Base-by-base conservation (phyloP, 2,329 filamentous ascomycete species). In the Claviceps pusilla region DNA sequence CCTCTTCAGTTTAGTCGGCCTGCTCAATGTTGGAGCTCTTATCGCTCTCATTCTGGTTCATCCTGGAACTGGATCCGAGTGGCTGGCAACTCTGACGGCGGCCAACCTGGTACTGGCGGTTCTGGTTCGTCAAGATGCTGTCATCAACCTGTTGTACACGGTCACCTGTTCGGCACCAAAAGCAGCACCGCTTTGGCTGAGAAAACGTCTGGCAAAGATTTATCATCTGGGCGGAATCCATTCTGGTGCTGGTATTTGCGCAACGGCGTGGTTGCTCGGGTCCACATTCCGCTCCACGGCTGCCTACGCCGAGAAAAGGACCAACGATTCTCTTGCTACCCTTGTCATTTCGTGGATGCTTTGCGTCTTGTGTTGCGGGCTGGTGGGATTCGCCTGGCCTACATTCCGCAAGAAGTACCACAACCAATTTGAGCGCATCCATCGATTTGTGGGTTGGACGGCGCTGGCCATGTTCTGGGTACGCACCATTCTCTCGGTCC, bases 361-460 rank as follows among this genome's bases (percentile, higher is more conserved):
- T 45, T 71, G 79, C 48, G 64, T 70, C 2, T 71, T 87, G 51
- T 73, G 86, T 59, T 61, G 78, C 54, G 62, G 71, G 43, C 83
- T 89, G 62, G 73, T 86, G 51, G 68, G 71, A 49, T 77, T 81
- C 52, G 82, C 86, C 2, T 76, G 83, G 64, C 86, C 86, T 3
- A 64, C 66, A 10, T 73, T 89, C 59, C 80, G 86, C 28, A 72
- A 74, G 59, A 76, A 72, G 49, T 73, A 76, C 57, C 86, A 89
- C 69, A 78, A 89, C 66, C 66, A 75, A 55, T 89, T 88, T 63
- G 86, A 89, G 69, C 68, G 78, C 50, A 77, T 77, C 49, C 86
- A 89, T 67, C 82, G 86, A 50, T 89, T 86, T 65, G 76, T 76
- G 5, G 86, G 84, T n/a, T 89, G 86, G 86, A 72, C 76, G 11